phyloP scores from a whole-genome alignment of 1,139 yeast genomes.

The Geotrichum siamense region DNA sequence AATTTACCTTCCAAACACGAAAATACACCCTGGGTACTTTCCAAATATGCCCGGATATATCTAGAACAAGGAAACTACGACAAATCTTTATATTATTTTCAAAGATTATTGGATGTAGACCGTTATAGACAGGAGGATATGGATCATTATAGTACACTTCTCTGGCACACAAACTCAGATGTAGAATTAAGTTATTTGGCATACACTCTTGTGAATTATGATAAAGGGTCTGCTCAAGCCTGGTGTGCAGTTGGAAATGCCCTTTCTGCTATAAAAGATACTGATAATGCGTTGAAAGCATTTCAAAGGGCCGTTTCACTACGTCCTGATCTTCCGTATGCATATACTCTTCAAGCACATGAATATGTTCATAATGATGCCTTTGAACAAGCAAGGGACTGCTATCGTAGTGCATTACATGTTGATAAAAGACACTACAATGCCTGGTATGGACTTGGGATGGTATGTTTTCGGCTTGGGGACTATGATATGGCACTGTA shows the following conservation, averaged over 20 bases:
- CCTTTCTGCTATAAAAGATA: slow-evolving; percentile 73
- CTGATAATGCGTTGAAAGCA: slow-evolving; percentile 85
- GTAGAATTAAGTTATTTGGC: slow-evolving; percentile 75
- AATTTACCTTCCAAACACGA: slow-evolving; percentile 57
- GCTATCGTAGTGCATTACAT: slow-evolving; percentile 70
- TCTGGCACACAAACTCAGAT: slow-evolving; percentile 89
- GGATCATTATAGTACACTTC: slow-evolving; percentile 82
- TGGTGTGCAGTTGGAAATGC: slow-evolving; percentile 94
- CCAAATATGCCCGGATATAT: slow-evolving; percentile 72
- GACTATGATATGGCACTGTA: slow-evolving; percentile 77
- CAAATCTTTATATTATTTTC: slow-evolving; percentile 61
- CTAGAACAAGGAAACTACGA: slow-evolving; percentile 85
- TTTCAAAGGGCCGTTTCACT: slow-evolving; percentile 71
- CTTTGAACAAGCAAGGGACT: slow-evolving; percentile 79
- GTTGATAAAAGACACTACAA: slow-evolving; percentile 82
- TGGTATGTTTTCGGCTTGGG: slow-evolving; percentile 85
- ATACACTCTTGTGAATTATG: slow-evolving; percentile 67
- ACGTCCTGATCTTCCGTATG: slow-evolving; percentile 56
- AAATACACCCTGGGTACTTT: slow-evolving; percentile 79
- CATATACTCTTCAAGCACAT: slow-evolving; percentile 90
- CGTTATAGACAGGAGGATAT: slow-evolving; percentile 80
- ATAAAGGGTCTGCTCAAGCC: slow-evolving; percentile 63
- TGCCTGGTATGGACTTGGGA: slow-evolving; percentile 93
- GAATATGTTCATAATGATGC: slow-evolving; percentile 86
- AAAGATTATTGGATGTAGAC: slow-evolving; percentile 56